phyloP scores from a whole-genome alignment of 345 rosid genomes.

The Raphanus sativus region DNA sequence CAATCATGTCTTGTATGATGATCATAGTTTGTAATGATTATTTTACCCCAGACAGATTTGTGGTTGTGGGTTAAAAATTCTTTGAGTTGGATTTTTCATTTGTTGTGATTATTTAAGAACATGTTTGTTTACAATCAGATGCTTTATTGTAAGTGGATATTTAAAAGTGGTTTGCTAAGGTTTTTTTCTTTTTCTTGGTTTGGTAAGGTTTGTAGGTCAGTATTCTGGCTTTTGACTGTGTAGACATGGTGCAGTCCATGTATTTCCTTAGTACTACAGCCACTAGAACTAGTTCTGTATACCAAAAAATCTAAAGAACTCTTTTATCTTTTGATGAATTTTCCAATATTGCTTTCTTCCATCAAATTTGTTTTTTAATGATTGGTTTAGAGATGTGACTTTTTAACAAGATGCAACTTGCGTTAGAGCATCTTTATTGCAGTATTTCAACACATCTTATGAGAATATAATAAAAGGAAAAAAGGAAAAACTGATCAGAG shows the following conservation, averaged over 20 bases:
- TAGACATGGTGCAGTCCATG: not conserved
- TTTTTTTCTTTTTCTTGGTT: no score
- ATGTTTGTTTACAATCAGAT: not conserved
- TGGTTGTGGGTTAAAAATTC: slow-evolving; percentile 2
- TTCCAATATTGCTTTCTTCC: not conserved
- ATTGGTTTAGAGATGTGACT: not conserved
- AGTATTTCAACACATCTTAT: no score
- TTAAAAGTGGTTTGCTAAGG: not conserved
- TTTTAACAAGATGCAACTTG: not conserved
- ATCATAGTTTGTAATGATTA: slow-evolving; percentile 11
- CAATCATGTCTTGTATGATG: slow-evolving; percentile 13
- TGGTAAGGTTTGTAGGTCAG: not conserved
- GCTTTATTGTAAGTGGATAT: not conserved
- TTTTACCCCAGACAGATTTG: slow-evolving; percentile 1
- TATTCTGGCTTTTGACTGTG: not conserved
- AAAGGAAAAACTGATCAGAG: no score
- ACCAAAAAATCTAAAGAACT: not conserved
- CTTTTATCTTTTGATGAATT: not conserved
- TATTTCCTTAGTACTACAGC: not conserved
- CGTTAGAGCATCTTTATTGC: no score
- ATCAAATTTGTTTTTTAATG: not conserved
- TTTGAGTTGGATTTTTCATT: slow-evolving; percentile 5
- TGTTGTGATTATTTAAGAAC: not conserved
- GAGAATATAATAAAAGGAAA: no score
- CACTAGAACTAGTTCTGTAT: not conserved